Base-by-base conservation (phyloP, 2,329 filamentous ascomycete genomes). In the Pseudogymnoascus sp. region DNA sequence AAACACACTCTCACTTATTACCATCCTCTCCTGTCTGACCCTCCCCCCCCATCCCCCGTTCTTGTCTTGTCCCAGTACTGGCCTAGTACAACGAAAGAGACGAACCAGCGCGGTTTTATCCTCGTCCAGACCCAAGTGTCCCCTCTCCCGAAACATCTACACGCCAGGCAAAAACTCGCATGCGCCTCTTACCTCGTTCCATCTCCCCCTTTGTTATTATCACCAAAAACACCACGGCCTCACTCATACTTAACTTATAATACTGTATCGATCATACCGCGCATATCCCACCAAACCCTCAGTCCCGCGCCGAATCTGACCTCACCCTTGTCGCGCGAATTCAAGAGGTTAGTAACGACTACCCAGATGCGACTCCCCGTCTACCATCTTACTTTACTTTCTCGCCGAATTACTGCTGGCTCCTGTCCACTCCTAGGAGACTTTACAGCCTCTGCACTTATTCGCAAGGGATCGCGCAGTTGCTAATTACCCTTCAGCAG, bases 121-220 rank as follows among this genome's bases (percentile, higher is more conserved):
- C n/a, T 32, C 47, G 22, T 25, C 22, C 22, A 25, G 28, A 20
- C 28, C 47, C 43, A 25, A 32, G 47, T 32, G n/a, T 32, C 39
- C 43, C 20, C 28, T 54, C 47, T 54, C 47, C 47, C 47, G 47
- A 54, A 54, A 54, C 47, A 54, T 54, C 47, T 54, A 54, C 47
- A 54, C 47, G 47, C 47, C 47, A 54, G 47, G 28, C 47, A 54
- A 54, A 54, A 54, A 32, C 47, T 54, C 47, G 47, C 47, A 54
- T 54, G 47, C 47, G 47, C 28, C 47, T 54, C 28, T 18, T 34
- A 32, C 28, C 14, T 54, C 28, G 18, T 20, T 14, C 47, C 47
- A 34, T 32, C 47, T 32, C 25, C 47, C 47, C 47, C 28, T 54
- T 54, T 54, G 47, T 54, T 54, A 54, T 54, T 34, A 54, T 54